Base-by-base conservation (phyloP, 1,284 basidiomycete species). In the Boletus semigastroideus region DNA sequence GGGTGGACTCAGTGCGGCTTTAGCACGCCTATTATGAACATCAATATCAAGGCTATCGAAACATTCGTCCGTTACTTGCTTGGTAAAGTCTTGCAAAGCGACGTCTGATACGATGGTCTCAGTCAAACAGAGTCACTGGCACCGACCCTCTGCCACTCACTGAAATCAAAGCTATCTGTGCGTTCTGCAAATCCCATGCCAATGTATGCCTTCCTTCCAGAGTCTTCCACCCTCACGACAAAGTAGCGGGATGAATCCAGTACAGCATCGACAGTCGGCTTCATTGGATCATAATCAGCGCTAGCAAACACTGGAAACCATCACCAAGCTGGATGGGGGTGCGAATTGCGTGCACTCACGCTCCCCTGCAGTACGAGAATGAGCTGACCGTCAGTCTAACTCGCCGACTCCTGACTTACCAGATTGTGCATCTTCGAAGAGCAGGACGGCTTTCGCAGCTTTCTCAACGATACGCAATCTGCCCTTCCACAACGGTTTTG, bases 241-340 rank as follows among this genome's bases (percentile, higher is more conserved):
- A 98, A 98, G 72, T 98, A 99, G 43, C 96, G 83, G 10, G 92
- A 95, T 0, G 92, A 96, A 71, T 99, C 96, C 25, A 99, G 79
- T 7, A 98, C 95, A 8, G 94, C 90, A 65, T 99, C 97, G 17
- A 98, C 93, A 27, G 85, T 86, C 7, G 92, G 88, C 42, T 86
- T 86, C 31, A 82, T 76, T 11, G 87, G 78, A 63, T 92, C 87
- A 68, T 98, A 99, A n/a, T 86, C 85, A 11, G 92, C 86, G 59
- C 86, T 86, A 27, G 96, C 97, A 71, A 99, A 99, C 43, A 94
- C 88, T 92, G 55, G 37, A 47, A 41, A 49, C 27, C 49, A 42
- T 44, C 34, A 17, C 39, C 55, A 48, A 52, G 43, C 46, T 43
- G 42, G 46, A 42, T 53, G 46, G 27, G 47, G 52, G 27, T 56